Conservation (phyloP, 768 basidiomycete species). For the Cystofilobasidium bisporidii region DNA sequence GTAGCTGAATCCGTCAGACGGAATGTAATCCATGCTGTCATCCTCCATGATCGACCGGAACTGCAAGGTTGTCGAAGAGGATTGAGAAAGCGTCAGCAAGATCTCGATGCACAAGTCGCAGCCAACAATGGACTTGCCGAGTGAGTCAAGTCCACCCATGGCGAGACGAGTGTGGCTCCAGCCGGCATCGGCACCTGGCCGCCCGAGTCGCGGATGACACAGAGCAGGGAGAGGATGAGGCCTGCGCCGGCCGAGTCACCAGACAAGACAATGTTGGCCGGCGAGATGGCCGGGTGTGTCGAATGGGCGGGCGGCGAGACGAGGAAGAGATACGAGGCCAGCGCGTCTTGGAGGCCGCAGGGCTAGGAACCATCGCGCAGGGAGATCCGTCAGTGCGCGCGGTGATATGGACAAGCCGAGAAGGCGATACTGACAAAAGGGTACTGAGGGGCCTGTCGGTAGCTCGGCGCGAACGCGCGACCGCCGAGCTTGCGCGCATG, state of each 20-base stretch:
- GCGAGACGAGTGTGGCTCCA: conserved; percentile 79
- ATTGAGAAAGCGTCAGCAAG: too few species aligned
- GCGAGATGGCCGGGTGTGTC: conserved; percentile 66
- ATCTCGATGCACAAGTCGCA: too few species aligned
- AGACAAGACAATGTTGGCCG: conserved; percentile 64
- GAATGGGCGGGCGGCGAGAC: conserved; percentile 47
- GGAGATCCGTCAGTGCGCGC: neutral
- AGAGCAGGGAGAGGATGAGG: conserved; percentile 63
- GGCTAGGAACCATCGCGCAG: conserved; percentile 25
- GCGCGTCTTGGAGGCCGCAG: conserved; percentile 32
- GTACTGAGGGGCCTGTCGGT: conserved; percentile 38
- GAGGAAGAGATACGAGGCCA: conserved; percentile 38
- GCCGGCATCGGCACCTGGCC: conserved; percentile 63
- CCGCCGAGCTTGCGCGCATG: conserved; percentile 41
- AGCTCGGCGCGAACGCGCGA: conserved; percentile 38
- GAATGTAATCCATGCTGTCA: conserved; percentile 15
- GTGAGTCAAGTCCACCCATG: conserved; percentile 86
- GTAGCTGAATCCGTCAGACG: conserved; percentile 24
- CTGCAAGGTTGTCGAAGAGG: too few species aligned
- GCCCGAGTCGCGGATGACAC: conserved; percentile 64
- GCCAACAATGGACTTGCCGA: too few species aligned
- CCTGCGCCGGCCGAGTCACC: conserved; percentile 95
- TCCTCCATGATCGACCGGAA: conserved; percentile 47
- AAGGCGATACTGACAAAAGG: conserved; percentile 35
- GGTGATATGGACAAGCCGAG: neutral